Evolutionary conservation across 495 filamentous ascomycete species (phyloP).

Genomic region (Barbatosphaeria neglecta): DNA sequence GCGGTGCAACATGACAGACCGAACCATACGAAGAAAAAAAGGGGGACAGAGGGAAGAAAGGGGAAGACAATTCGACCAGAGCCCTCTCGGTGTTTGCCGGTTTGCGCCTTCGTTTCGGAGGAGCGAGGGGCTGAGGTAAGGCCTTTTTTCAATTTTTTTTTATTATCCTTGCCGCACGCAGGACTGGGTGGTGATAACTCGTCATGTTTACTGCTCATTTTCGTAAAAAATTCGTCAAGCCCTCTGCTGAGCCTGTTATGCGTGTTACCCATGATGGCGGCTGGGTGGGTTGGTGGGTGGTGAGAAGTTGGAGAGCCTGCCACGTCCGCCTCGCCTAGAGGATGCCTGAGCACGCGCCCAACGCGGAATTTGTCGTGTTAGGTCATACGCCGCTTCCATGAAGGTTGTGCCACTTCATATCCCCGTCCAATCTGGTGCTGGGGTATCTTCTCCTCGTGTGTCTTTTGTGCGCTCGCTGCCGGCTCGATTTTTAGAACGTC

Average conservation of each 20-base stretch:
- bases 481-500: neutral
- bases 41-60: neutral
- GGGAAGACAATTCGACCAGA: too few relatives aligned
- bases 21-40: neutral
- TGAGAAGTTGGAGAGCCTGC: neutral
- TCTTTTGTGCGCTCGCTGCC: neutral
- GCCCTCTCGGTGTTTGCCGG: neutral
- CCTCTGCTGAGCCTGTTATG: neutral
- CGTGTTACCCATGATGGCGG: neutral
- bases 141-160: too few relatives aligned
- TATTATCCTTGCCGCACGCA: too few relatives aligned
- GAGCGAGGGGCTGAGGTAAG: neutral
- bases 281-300: neutral
- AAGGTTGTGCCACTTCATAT: neutral
- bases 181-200: neutral
- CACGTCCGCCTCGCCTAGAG: neutral
- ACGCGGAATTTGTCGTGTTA: too few relatives aligned
- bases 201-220: neutral
- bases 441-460: too few relatives aligned
- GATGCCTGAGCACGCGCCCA: too few relatives aligned
- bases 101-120: neutral
- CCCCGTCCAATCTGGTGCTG: too few relatives aligned
- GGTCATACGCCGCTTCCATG: neutral
- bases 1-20: neutral
- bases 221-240: neutral